Conservation (phyloP, 768 basidiomycete genomes). For the Leccinum longicurvipes region DNA sequence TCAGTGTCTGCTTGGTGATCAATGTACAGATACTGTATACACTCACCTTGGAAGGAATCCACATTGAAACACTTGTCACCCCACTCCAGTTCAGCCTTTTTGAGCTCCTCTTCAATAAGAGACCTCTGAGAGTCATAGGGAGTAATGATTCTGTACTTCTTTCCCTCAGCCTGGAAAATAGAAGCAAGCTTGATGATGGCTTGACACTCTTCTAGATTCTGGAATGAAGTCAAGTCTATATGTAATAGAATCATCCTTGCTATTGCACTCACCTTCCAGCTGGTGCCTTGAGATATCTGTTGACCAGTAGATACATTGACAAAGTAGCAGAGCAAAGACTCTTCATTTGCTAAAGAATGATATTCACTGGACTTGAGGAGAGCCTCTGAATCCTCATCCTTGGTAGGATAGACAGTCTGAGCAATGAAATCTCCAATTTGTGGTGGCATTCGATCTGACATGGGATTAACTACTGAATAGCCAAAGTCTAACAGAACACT, state of each 20-base stretch:
- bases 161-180: slow-evolving; percentile 48
- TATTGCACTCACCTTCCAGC: slow-evolving; percentile 35
- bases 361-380: slow-evolving; percentile 48
- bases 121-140: slow-evolving; percentile 77
- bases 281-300: slow-evolving; percentile 37
- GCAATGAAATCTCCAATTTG: slow-evolving; percentile 77
- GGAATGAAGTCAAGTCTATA: neutral
- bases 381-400: slow-evolving; percentile 27
- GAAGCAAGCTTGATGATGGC: slow-evolving; percentile 55
- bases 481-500: slow-evolving; percentile 18
- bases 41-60: slow-evolving; percentile 75
- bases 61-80: slow-evolving; percentile 72
- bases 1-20: neutral
- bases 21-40: slow-evolving; percentile 2
- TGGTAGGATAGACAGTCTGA: slow-evolving; percentile 54
- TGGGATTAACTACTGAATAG: slow-evolving; percentile 1
- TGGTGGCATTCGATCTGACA: slow-evolving; percentile 77
- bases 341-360: slow-evolving; percentile 45
- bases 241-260: neutral
- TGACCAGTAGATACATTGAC: slow-evolving; percentile 50
- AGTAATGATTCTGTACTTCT: slow-evolving; percentile 65
- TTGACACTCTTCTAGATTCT: slow-evolving; percentile 63
- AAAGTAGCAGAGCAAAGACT: slow-evolving; percentile 56
- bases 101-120: slow-evolving; percentile 54
- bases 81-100: slow-evolving; percentile 50